Conservation (phyloP, 139 green algal genomes). For the Ulvella scutata region DNA sequence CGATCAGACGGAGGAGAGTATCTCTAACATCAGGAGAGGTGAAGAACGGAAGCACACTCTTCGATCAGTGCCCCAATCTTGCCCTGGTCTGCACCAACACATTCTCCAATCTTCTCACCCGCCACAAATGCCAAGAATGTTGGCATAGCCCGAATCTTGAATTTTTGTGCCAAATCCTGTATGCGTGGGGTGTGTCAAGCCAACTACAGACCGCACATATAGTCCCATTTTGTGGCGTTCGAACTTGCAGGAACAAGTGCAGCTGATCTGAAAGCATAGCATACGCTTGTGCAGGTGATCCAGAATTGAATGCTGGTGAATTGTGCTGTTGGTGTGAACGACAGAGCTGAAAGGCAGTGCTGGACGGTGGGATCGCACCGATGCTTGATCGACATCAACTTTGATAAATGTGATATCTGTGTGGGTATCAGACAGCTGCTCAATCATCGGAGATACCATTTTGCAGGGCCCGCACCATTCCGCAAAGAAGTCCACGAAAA, state of each 20-base stretch:
- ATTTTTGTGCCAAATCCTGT: constrained; percentile 12
- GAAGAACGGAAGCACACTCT: not conserved
- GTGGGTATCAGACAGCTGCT: constrained; percentile 32
- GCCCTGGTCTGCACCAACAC: not conserved
- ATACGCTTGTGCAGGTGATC: too few relatives aligned
- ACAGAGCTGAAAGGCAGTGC: too few relatives aligned
- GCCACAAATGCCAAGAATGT: constrained; percentile 14
- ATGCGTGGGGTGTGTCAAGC: too few relatives aligned
- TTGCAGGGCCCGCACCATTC: constrained; percentile 50
- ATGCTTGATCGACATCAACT: constrained; percentile 16
- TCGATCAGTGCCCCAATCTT: not conserved
- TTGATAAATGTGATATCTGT: constrained; percentile 9
- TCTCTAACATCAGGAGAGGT: too few relatives aligned
- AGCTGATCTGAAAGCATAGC: too few relatives aligned
- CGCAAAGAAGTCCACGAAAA: constrained; percentile 18
- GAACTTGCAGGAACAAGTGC: too few relatives aligned
- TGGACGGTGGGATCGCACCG: too few relatives aligned
- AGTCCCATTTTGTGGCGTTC: too few relatives aligned
- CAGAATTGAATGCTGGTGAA: too few relatives aligned
- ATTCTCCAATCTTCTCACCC: constrained; percentile 7
- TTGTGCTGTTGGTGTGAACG: too few relatives aligned
- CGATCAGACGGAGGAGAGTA: too few relatives aligned
- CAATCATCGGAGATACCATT: constrained; percentile 41
- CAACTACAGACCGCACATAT: too few relatives aligned
- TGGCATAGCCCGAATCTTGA: constrained; percentile 13